Percentiles rank a stretch among this genome's conserved stretches.
phyloP scores from a whole-genome alignment of 2,329 filamentous ascomycete species.

The Arthrobotrys sphaeroides region DNA sequence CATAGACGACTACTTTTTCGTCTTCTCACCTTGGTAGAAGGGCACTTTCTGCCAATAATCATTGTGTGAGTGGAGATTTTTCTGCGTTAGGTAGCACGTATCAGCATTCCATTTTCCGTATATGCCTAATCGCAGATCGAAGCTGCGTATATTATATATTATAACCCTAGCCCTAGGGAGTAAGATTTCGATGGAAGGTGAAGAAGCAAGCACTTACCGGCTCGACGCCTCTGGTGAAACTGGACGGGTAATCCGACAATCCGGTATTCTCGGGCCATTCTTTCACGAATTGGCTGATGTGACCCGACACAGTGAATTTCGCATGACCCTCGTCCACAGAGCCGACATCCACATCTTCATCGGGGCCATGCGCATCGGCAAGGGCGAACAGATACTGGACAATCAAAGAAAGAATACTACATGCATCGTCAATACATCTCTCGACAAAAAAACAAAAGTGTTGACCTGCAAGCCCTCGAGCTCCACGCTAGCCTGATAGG shows the following conservation, averaged over 20 bases:
- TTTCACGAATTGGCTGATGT: slow-evolving; percentile 25
- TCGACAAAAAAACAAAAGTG: background rate
- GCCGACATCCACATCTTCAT: background rate
- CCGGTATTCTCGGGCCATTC: slow-evolving; percentile 36
- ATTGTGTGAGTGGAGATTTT: slow-evolving; percentile 69
- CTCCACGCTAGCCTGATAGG: slow-evolving; percentile 6
- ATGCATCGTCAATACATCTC: slow-evolving; percentile 1
- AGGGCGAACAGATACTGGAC: slow-evolving; percentile 35
- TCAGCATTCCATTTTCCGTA: background rate
- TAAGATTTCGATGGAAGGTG: too few relatives aligned
- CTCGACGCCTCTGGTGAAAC: slow-evolving; percentile 65
- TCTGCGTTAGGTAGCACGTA: slow-evolving; percentile 59
- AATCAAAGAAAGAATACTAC: slow-evolving; percentile 31
- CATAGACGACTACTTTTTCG: background rate
- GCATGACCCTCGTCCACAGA: background rate
- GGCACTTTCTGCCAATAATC: slow-evolving; percentile 75
- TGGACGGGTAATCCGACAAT: slow-evolving; percentile 64
- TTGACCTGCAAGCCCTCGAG: background rate
- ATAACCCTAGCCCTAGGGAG: too few relatives aligned
- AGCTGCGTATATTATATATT: too few relatives aligned
- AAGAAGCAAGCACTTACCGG: slow-evolving; percentile 55
- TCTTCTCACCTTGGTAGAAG: slow-evolving; percentile 70
- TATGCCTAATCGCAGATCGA: background rate
- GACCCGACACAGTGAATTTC: background rate
- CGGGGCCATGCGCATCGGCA: slow-evolving; percentile 1